A percentile compares a stretch with the other conserved stretches of the same genome.
These are phyloP conservation scores for Scolecobasidium constrictum DNA, from an alignment of 2,329 filamentous ascomycete species.

Conservation along the genomic window DNA sequence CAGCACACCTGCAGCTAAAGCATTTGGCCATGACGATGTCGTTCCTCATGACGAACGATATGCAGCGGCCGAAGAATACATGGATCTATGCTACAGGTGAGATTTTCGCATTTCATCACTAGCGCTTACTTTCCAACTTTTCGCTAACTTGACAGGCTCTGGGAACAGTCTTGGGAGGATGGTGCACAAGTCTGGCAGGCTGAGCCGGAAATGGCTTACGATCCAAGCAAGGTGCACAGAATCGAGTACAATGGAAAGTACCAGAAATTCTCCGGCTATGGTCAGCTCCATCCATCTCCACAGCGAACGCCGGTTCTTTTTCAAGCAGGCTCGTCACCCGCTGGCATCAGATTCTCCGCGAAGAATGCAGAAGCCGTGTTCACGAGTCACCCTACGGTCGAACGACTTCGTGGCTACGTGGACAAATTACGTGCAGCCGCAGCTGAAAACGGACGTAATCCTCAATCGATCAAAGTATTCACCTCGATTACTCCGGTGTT, in stretches of 20 bases:
- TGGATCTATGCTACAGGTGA: slow-evolving; percentile 42
- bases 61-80: slow-evolving; percentile 49
- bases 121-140: not conserved
- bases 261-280: slow-evolving; percentile 32
- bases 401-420: slow-evolving; percentile 37
- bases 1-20: not conserved
- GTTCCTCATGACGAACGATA: slow-evolving; percentile 53
- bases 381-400: slow-evolving; percentile 32
- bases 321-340: slow-evolving; percentile 50
- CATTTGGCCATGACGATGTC: slow-evolving; percentile 42
- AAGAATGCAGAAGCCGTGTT: slow-evolving; percentile 50
- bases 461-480: slow-evolving; percentile 43
- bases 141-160: slow-evolving; percentile 36
- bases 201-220: slow-evolving; percentile 44
- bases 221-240: slow-evolving; percentile 47
- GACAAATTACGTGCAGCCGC: slow-evolving; percentile 38
- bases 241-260: slow-evolving; percentile 52
- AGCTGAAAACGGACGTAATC: slow-evolving; percentile 40
- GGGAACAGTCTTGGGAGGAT: slow-evolving; percentile 43
- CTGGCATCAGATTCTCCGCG: slow-evolving; percentile 45
- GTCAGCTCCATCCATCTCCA: slow-evolving; percentile 32
- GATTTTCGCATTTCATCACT: not conserved
- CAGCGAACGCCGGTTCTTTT: slow-evolving; percentile 29
- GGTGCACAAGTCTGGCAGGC: slow-evolving; percentile 45
- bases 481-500: slow-evolving; percentile 25